Percentiles rank a stretch among this genome's conserved stretches.
Conservation (phyloP, 306 rosid species). For the Cercis canadensis region DNA sequence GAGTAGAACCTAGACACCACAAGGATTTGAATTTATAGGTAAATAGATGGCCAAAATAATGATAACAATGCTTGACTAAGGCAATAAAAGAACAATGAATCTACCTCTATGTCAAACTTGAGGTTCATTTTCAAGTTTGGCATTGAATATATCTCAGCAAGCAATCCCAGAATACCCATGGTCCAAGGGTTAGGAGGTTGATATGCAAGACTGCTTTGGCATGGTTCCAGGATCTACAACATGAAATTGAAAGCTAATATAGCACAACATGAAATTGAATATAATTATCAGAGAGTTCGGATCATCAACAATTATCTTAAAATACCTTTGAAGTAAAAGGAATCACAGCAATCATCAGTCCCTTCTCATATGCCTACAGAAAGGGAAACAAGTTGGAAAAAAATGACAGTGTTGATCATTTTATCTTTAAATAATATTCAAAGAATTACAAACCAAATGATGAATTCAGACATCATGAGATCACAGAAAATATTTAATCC, state of each 20-base stretch:
- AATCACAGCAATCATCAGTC: slow-evolving; percentile 98
- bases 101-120: slow-evolving; percentile 98
- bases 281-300: slow-evolving; percentile 5
- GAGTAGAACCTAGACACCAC: slow-evolving; percentile 72
- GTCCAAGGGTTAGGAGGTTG: slow-evolving; percentile 99
- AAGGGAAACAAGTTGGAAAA: slow-evolving; percentile 12
- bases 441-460: slow-evolving; percentile 2
- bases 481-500: slow-evolving; percentile 3
- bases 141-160: slow-evolving; percentile 97
- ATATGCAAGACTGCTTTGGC: slow-evolving; percentile 92
- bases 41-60: not conserved
- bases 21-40: slow-evolving; percentile 29
- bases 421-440: not conserved
- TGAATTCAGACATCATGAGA: slow-evolving; percentile 3
- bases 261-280: slow-evolving; percentile 10
- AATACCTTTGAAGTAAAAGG: slow-evolving; percentile 98
- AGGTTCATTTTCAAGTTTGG: slow-evolving; percentile 99
- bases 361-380: slow-evolving; percentile 96
- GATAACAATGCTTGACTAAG: slow-evolving; percentile 12
- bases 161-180: slow-evolving; percentile 99
- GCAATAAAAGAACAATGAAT: slow-evolving; percentile 7
- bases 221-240: slow-evolving; percentile 88
- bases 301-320: slow-evolving; percentile 22
- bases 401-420: slow-evolving; percentile 2
- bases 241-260: slow-evolving; percentile 26